Conservation (phyloP, 345 rosid species). For the Eucalyptus decipiens region DNA sequence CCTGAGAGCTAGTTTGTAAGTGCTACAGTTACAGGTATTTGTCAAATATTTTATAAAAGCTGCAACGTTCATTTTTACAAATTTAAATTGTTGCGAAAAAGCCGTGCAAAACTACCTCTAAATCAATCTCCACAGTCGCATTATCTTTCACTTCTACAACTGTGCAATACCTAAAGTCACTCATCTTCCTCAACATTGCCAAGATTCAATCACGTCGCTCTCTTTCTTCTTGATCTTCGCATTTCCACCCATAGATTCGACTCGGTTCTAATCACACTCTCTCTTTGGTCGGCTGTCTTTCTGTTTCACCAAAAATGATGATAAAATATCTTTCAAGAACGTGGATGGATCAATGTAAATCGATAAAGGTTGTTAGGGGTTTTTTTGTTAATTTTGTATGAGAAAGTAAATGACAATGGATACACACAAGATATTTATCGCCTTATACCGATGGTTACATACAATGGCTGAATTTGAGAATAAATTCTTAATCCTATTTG, state of each 20-base stretch:
- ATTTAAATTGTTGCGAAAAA: neutral
- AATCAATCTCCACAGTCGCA: neutral
- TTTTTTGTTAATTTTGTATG: neutral
- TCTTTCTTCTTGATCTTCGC: neutral
- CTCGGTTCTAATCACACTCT: neutral
- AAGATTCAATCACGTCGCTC: neutral
- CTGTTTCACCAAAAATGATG: neutral
- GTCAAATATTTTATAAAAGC: neutral
- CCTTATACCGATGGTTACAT: neutral
- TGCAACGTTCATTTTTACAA: neutral
- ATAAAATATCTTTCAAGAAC: neutral
- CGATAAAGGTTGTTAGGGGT: neutral
- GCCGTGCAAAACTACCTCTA: neutral
- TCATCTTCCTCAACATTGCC: neutral
- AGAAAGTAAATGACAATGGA: neutral
- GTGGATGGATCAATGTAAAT: neutral
- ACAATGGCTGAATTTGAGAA: neutral
- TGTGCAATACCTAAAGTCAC: neutral
- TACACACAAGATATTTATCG: neutral
- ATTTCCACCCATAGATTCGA: neutral
- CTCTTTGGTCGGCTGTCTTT: neutral
- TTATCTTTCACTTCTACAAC: neutral
- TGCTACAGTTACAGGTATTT: neutral
- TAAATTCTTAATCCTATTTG: neutral
- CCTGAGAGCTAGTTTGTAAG: neutral